Evolutionary conservation across 1,139 yeast species (phyloP).

Genomic region (Hemisphaericaspora xylofermentans): DNA sequence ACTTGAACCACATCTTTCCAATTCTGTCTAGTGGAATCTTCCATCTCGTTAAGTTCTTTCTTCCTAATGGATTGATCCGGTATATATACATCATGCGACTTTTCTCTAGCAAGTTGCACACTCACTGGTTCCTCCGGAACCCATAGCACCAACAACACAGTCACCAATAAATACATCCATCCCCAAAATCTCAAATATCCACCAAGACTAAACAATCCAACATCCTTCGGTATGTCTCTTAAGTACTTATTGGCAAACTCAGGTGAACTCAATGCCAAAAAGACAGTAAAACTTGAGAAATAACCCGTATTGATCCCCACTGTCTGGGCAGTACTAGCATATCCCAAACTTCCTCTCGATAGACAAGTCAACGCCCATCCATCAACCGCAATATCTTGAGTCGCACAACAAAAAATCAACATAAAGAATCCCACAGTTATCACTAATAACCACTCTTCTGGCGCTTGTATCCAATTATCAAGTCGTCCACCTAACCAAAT

Average conservation of each 20-base stretch:
- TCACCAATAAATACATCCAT: slow-evolving; percentile 63
- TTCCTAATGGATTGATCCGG: slow-evolving; percentile 5
- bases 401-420: slow-evolving; percentile 86
- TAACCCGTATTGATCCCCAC: slow-evolving; percentile 93
- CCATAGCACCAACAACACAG: slow-evolving; percentile 52
- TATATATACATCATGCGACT: slow-evolving; percentile 22
- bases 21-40: slow-evolving; percentile 17
- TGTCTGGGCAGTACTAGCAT: slow-evolving; percentile 97
- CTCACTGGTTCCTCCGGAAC: slow-evolving; percentile 67
- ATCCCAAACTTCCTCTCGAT: slow-evolving; percentile 76
- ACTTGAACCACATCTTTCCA: slow-evolving; percentile 43
- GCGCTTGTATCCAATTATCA: slow-evolving; percentile 54
- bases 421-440: slow-evolving; percentile 69
- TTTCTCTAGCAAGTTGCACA: slow-evolving; percentile 42
- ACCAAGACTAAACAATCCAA: slow-evolving; percentile 71
- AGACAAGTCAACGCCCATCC: slow-evolving; percentile 97
- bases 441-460: slow-evolving; percentile 51
- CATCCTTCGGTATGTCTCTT: slow-evolving; percentile 56
- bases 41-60: slow-evolving; percentile 11
- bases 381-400: slow-evolving; percentile 98
- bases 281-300: slow-evolving; percentile 86
- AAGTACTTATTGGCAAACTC: slow-evolving; percentile 89
- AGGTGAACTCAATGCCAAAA: slow-evolving; percentile 85
- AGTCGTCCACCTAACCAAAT: slow-evolving; percentile 61
- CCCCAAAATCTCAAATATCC: slow-evolving; percentile 82